These are phyloP conservation scores for Fusarium oligoseptatum DNA, from an alignment of 2,329 filamentous ascomycete species.

Conservation along the genomic window DNA sequence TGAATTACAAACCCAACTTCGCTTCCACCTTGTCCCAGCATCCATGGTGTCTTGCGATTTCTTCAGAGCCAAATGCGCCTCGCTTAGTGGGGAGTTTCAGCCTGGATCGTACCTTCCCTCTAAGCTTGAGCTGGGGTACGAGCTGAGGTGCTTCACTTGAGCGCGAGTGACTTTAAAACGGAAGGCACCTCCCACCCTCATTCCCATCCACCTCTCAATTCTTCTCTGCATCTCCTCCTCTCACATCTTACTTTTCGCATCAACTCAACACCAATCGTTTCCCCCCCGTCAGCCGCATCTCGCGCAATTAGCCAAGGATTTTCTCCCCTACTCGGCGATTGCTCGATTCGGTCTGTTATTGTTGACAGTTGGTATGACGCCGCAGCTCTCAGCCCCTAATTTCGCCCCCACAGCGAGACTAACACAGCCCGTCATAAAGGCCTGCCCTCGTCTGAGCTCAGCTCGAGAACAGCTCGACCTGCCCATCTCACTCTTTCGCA, in stretches of 20 bases:
- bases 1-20: background rate
- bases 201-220: conserved; percentile 7
- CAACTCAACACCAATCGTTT: conserved; percentile 7
- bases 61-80: conserved; percentile 15
- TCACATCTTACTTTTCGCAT: background rate
- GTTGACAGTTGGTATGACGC: conserved; percentile 38
- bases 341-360: conserved; percentile 39
- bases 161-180: conserved; percentile 25
- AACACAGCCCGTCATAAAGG: conserved; percentile 22
- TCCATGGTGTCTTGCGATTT: background rate
- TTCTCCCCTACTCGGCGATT: conserved; percentile 41
- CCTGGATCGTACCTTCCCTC: conserved; percentile 35
- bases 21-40: background rate
- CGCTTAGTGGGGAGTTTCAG: conserved; percentile 35
- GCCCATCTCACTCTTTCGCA: background rate
- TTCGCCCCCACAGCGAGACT: conserved; percentile 20
- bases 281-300: background rate
- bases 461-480: background rate
- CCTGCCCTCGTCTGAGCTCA: background rate
- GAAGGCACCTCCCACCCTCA: conserved; percentile 19
- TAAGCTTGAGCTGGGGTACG: conserved; percentile 17
- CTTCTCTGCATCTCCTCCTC: background rate
- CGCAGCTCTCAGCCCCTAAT: conserved; percentile 37
- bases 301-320: conserved; percentile 29
- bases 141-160: conserved; percentile 13